A percentile compares a stretch with the other conserved stretches of the same genome.
Conservation (phyloP, 1,284 basidiomycete genomes). For the Chalciporus sp. region DNA sequence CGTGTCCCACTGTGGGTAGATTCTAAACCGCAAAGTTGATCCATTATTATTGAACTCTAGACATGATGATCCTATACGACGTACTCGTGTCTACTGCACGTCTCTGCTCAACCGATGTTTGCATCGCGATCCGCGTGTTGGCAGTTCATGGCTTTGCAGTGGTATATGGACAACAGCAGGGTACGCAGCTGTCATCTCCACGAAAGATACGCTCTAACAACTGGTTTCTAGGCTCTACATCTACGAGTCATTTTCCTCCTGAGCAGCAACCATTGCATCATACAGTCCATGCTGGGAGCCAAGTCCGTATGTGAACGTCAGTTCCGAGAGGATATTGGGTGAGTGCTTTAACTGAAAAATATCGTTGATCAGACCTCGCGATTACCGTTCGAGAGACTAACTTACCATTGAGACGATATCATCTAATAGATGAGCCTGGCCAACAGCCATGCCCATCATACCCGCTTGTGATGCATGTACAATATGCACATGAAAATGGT, state of each 20-base stretch:
- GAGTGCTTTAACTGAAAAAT: slow-evolving; percentile 21
- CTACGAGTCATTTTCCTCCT: slow-evolving; percentile 3
- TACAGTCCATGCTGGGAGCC: slow-evolving; percentile 54
- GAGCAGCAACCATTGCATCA: slow-evolving; percentile 23
- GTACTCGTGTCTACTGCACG: too few relatives aligned
- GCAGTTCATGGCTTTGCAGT: too few relatives aligned
- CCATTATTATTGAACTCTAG: too few relatives aligned
- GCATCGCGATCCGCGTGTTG: too few relatives aligned
- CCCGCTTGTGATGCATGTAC: slow-evolving; percentile 71
- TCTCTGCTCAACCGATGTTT: too few relatives aligned
- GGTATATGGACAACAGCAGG: too few relatives aligned
- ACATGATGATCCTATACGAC: too few relatives aligned
- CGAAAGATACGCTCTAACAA: too few relatives aligned
- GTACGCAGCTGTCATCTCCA: too few relatives aligned
- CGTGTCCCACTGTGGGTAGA: too few relatives aligned
- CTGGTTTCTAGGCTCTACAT: too few relatives aligned
- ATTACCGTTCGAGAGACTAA: slow-evolving; percentile 9
- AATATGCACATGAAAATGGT: slow-evolving; percentile 96
- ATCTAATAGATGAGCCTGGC: slow-evolving; percentile 92
- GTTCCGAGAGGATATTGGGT: slow-evolving; percentile 59
- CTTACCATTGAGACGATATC: slow-evolving; percentile 84
- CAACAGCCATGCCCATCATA: slow-evolving; percentile 76
- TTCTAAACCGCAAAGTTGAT: too few relatives aligned
- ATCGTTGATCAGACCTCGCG: slow-evolving; percentile 44
- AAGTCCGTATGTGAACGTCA: slow-evolving; percentile 83